A percentile compares a stretch with the other conserved stretches of the same genome.
Conservation (phyloP, 371 early-diverging fungal genomes). For the Lichtheimia ornata region DNA sequence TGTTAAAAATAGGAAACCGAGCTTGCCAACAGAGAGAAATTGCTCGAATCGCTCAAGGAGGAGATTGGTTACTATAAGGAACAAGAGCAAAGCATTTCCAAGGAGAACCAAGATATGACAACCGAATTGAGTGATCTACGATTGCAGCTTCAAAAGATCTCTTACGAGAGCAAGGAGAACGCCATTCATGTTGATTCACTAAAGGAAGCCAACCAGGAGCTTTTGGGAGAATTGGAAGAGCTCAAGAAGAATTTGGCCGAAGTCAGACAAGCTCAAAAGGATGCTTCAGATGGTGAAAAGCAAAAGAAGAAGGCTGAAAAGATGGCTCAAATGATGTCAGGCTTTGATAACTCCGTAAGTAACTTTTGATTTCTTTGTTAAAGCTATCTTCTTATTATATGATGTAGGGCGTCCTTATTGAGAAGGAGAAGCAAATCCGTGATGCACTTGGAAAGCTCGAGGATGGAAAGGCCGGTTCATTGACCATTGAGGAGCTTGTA, state of each 20-base stretch:
- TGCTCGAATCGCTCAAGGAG: constrained; percentile 61
- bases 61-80: constrained; percentile 70
- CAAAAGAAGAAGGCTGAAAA: constrained; percentile 82
- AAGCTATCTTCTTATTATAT: constrained; percentile 5
- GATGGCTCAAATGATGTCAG: constrained; percentile 88
- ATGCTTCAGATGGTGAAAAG: constrained; percentile 60
- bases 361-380: neutral
- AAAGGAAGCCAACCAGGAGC: constrained; percentile 80
- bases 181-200: constrained; percentile 80
- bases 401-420: constrained; percentile 59
- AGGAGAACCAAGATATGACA: constrained; percentile 75
- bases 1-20: constrained; percentile 53
- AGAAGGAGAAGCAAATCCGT: constrained; percentile 77
- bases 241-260: constrained; percentile 65
- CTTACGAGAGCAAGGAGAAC: constrained; percentile 85
- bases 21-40: constrained; percentile 54
- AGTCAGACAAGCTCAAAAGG: constrained; percentile 45
- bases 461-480: constrained; percentile 21
- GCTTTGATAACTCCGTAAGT: constrained; percentile 77
- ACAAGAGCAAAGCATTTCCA: constrained; percentile 54
- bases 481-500: constrained; percentile 74
- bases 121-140: constrained; percentile 69
- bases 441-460: constrained; percentile 71
- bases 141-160: constrained; percentile 81
- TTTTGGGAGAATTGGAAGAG: constrained; percentile 66